Evolutionary conservation across 1,284 basidiomycete species (phyloP), one percentile per base, ranked within the genome.

Genomic region (Coriolopsis trogii): DNA sequence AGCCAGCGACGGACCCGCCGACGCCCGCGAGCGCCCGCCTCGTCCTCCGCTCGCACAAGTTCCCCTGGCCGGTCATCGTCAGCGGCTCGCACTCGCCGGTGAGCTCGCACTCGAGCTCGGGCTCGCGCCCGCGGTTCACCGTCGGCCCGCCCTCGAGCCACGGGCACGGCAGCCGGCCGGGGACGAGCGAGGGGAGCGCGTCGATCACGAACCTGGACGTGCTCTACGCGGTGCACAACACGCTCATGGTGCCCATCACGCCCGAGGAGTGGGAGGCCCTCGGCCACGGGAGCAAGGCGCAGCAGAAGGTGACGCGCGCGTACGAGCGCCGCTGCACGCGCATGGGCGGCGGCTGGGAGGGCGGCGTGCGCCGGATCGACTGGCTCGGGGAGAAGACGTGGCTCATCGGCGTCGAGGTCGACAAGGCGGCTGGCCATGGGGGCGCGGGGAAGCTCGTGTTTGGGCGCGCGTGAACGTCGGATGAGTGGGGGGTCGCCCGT

Each of bases 261-360:
- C 76, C 78, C 9, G 75, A 79, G 43, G 86, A 88, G 61, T 88
- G 85, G 85, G 78, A 79, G 33, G 67, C 73, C 0, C 73, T 88
- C 4, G 84, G 83, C 0, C 68, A 76, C 38, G 77, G 77, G n/a
- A 78, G 74, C 56, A 70, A 71, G 2, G 73, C 73, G 23, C 81
- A 83, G 64, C 72, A 76, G 48, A 78, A 77, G 61, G 76, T 84
- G 23, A 77, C 82, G 13, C 73, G 74, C 30, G 84, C 84, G 41
- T 88, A 87, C 62, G 80, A 86, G 64, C 74, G 73, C 55, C 72
- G 85, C 33, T 88, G 86, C 56, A 70, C 73, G 45, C 74, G 73
- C 57, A 75, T 80, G 70, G 84, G 83, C 31, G 82, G 81, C 12
- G 84, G 82, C 15, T 85, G 84, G 85, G 82, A 85, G 41, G 74